Base-by-base conservation (phyloP, 1,284 basidiomycete species). In the Austroboletus niveus region DNA sequence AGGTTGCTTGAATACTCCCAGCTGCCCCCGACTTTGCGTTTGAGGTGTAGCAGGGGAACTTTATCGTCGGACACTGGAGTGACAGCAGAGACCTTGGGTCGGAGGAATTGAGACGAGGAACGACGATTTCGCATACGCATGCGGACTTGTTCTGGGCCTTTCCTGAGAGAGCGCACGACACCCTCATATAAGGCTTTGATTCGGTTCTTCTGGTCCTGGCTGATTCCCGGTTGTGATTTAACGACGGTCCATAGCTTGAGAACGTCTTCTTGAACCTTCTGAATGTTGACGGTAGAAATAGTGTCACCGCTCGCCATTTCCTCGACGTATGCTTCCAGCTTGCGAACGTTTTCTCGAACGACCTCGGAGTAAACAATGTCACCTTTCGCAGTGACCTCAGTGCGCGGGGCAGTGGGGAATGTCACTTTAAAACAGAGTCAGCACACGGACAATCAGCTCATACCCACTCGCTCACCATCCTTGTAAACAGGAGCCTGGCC, bases 1-100 rank as follows among this genome's bases (percentile, higher is more conserved):
- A 99, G 79, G 74, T 98, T 98, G 73, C 89, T 92, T 63, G 90
- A 94, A 76, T 98, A 98, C 65, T 96, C 92, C 94, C 96, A 99
- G 64, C 82, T 87, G 20, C 84, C 85, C 43, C 94, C 97, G n/a
- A 97, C 93, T 75, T 95, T 97, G 69, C 95, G 88, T 79, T 98
- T 98, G 60, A 99, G 77, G 71, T 98, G 94, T 22, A 99, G 82
- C 51, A 98, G 85, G 17, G 97, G 97, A 39, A 96, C 81, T 67
- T 95, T 95, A 70, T 96, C 92, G 22, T 91, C 86, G 40, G 92
- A 82, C 38, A 97, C 81, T 17, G 87, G 82, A 5, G 92, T 84
- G 56, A 92, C 79, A 48, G 81, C 79, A 4, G 87, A 77, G 42
- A 92, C 71, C 61, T 94, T 88, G 42, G 95, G 95, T 49, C 94